A percentile compares a stretch with the other conserved stretches of the same genome.
These are phyloP conservation scores for Peronospora farinosa DNA, from an alignment of 352 stramenopile genomes.

Conservation along the genomic window DNA sequence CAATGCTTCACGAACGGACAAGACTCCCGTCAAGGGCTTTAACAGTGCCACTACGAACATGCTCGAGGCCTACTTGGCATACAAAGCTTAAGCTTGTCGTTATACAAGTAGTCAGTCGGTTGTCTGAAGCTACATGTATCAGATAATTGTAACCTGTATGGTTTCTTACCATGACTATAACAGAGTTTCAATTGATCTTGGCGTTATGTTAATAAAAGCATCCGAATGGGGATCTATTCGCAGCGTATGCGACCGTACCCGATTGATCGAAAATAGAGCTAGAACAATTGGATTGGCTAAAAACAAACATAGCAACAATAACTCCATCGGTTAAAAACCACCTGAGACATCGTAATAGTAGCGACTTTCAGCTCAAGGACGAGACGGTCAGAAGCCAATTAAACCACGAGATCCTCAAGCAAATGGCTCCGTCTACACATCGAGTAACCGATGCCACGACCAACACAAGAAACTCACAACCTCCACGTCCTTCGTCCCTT, in stretches of 20 bases:
- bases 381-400: constrained; percentile 13
- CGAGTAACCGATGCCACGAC: constrained; percentile 2
- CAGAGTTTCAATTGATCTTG: too few relatives aligned
- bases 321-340: too few relatives aligned
- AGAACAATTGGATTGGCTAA: too few relatives aligned
- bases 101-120: background rate
- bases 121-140: background rate
- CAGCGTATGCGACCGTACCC: too few relatives aligned
- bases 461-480: constrained; percentile 7
- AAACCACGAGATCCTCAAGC: constrained; percentile 20
- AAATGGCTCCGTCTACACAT: constrained; percentile 16
- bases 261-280: too few relatives aligned
- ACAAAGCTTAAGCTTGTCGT: constrained; percentile 48
- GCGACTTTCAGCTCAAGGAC: too few relatives aligned
- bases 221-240: too few relatives aligned
- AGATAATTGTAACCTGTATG: background rate
- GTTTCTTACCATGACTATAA: too few relatives aligned
- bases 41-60: constrained; percentile 91
- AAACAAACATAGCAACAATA: too few relatives aligned
- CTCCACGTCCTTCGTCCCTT: constrained; percentile 17
- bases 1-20: constrained; percentile 62
- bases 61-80: constrained; percentile 89
- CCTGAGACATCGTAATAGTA: too few relatives aligned
- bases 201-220: too few relatives aligned
- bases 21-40: constrained; percentile 87